These are phyloP conservation scores for Urochloa ruziziensis DNA, from an alignment of 176 grass and related monocot species.

Conservation along the genomic window DNA sequence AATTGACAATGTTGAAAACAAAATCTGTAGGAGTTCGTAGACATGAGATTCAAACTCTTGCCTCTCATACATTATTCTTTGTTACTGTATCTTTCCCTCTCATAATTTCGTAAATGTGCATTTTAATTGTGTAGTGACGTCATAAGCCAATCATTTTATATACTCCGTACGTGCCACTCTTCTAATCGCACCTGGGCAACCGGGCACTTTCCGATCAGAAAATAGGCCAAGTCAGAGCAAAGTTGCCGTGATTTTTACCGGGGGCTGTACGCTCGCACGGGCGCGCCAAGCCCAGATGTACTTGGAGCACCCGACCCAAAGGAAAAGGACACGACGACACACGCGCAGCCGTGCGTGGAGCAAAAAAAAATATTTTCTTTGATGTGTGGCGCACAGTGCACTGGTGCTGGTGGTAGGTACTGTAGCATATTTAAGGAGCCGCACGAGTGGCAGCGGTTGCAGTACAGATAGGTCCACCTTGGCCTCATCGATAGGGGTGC, in stretches of 20 bases:
- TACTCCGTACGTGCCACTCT: too few relatives aligned
- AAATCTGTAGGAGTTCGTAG: too few relatives aligned
- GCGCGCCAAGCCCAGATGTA: neutral
- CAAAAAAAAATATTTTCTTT: slow-evolving; percentile 25
- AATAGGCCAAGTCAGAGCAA: slow-evolving; percentile 20
- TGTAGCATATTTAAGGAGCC: slow-evolving; percentile 56
- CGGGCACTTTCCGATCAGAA: neutral
- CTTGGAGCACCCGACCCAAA: slow-evolving; percentile 7
- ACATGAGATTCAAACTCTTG: too few relatives aligned
- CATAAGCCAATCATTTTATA: too few relatives aligned
- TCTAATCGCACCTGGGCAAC: neutral
- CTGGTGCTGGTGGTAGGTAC: neutral
- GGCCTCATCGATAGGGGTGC: slow-evolving; percentile 19
- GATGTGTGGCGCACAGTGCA: neutral
- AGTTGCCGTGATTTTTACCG: neutral
- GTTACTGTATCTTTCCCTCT: too few relatives aligned
- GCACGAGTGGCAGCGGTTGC: slow-evolving; percentile 62
- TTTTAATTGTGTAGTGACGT: too few relatives aligned
- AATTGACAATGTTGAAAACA: too few relatives aligned
- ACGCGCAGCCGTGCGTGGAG: slow-evolving; percentile 30
- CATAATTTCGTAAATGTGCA: too few relatives aligned
- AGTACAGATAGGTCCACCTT: slow-evolving; percentile 43
- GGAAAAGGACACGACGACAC: neutral
- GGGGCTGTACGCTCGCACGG: neutral
- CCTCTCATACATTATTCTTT: too few relatives aligned